phyloP scores from a whole-genome alignment of 202 grass and related monocot species.

The Saccharum hybrid region DNA sequence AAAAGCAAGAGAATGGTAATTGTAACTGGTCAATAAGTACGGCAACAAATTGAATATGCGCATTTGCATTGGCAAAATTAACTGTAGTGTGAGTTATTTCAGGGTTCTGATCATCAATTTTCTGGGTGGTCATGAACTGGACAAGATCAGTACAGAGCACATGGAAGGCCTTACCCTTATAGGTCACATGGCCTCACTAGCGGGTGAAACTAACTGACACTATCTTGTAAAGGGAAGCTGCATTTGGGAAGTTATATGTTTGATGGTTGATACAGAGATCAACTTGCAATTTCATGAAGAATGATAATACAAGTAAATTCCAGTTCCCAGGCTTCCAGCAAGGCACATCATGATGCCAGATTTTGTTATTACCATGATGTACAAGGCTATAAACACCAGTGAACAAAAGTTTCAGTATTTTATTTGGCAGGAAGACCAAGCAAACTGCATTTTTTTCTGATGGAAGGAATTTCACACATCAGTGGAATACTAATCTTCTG shows the following conservation, averaged over 20 bases:
- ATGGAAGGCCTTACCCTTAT: background rate
- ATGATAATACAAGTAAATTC: background rate
- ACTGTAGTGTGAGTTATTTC: background rate
- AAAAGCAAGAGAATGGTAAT: background rate
- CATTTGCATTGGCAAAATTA: background rate
- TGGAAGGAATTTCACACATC: background rate
- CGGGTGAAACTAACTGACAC: background rate
- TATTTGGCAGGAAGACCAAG: background rate
- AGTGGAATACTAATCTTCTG: background rate
- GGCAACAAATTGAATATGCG: background rate
- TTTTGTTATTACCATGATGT: slow-evolving; percentile 6
- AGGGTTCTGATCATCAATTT: slow-evolving; percentile 7
- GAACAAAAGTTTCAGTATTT: background rate
- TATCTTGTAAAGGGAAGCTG: background rate
- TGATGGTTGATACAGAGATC: background rate
- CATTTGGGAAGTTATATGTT: slow-evolving; percentile 13
- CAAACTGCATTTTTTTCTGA: background rate
- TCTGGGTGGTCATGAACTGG: background rate
- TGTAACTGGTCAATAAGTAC: background rate
- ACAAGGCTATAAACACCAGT: background rate
- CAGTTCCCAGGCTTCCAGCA: background rate
- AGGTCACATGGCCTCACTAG: background rate
- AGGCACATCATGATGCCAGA: background rate
- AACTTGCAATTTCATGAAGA: background rate
- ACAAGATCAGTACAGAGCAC: slow-evolving; percentile 6